Conservation (phyloP, 1,284 basidiomycete genomes). For the Cryptococcus sp. region DNA sequence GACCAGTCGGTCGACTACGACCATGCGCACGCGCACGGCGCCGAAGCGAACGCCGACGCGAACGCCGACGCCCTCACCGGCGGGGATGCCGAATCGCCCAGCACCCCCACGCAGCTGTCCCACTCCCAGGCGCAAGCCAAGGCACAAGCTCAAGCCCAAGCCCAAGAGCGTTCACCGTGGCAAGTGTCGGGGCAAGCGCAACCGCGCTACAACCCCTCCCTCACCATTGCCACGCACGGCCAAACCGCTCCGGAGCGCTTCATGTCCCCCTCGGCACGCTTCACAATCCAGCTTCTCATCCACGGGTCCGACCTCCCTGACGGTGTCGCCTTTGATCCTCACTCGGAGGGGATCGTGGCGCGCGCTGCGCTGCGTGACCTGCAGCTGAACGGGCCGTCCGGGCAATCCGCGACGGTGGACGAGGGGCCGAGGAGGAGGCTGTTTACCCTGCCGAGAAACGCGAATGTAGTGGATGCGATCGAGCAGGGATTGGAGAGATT, state of each 20-base stretch:
- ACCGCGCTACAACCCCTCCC: constrained; percentile 52
- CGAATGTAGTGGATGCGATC: constrained; percentile 92
- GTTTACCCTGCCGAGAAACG: constrained; percentile 85
- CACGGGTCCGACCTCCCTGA: constrained; percentile 87
- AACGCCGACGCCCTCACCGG: too few relatives aligned
- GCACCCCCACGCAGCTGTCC: too few relatives aligned
- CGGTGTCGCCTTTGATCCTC: constrained; percentile 85
- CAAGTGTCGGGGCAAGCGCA: constrained; percentile 21
- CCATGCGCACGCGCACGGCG: too few relatives aligned
- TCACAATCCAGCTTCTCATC: constrained; percentile 80
- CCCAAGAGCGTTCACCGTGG: constrained; percentile 7
- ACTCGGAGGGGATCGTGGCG: constrained; percentile 85
- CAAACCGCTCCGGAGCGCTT: constrained; percentile 64
- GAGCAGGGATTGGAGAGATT: constrained; percentile 87
- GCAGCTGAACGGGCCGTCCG: neutral
- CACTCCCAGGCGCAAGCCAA: neutral
- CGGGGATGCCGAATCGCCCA: too few relatives aligned
- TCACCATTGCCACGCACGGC: constrained; percentile 48
- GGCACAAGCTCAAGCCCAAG: neutral
- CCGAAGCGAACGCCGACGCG: too few relatives aligned
- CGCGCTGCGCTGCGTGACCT: constrained; percentile 38
- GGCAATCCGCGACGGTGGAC: constrained; percentile 3
- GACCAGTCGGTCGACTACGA: neutral
- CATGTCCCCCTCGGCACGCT: constrained; percentile 73
- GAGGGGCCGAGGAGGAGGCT: constrained; percentile 62